These are phyloP conservation scores for Pelargonium australe DNA, from an alignment of 441 rosid species.

Conservation along the genomic window DNA sequence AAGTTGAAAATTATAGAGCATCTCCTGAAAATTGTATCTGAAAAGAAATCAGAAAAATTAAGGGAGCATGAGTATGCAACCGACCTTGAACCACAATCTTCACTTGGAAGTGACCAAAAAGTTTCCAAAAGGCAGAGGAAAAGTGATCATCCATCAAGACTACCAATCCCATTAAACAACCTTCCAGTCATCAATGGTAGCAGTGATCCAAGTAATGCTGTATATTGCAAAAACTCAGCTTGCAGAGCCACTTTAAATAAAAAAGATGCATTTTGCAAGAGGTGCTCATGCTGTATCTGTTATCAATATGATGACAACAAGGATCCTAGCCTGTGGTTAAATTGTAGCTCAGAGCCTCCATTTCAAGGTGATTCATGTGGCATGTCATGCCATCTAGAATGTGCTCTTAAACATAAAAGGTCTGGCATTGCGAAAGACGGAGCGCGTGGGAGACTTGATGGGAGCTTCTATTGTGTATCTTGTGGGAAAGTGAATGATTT, in stretches of 20 bases:
- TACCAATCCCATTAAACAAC: constrained; percentile 41
- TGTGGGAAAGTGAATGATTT: constrained; percentile 81
- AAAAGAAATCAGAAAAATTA: constrained; percentile 45
- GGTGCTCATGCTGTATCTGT: constrained; percentile 93
- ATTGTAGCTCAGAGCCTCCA: constrained; percentile 68
- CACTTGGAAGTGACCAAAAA: constrained; percentile 35
- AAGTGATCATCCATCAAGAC: constrained; percentile 62
- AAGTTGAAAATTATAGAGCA: constrained; percentile 88
- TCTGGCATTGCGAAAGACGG: constrained; percentile 61
- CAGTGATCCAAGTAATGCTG: constrained; percentile 26
- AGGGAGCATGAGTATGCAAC: constrained; percentile 34
- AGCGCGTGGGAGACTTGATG: constrained; percentile 43
- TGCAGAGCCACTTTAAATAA: constrained; percentile 66
- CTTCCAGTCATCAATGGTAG: constrained; percentile 26
- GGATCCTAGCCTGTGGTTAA: constrained; percentile 93
- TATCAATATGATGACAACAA: constrained; percentile 79
- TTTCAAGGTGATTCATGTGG: constrained; percentile 67
- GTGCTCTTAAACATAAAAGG: constrained; percentile 62
- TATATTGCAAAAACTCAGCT: constrained; percentile 77
- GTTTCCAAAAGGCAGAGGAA: constrained; percentile 70
- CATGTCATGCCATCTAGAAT: constrained; percentile 84
- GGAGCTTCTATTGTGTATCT: constrained; percentile 61
- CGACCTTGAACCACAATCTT: constrained; percentile 38
- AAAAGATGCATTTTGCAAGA: constrained; percentile 67
- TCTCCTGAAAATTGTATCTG: constrained; percentile 69